Evolutionary conservation across 805 yeast species (phyloP).

Genomic region (Ogataea parapolymorpha): DNA sequence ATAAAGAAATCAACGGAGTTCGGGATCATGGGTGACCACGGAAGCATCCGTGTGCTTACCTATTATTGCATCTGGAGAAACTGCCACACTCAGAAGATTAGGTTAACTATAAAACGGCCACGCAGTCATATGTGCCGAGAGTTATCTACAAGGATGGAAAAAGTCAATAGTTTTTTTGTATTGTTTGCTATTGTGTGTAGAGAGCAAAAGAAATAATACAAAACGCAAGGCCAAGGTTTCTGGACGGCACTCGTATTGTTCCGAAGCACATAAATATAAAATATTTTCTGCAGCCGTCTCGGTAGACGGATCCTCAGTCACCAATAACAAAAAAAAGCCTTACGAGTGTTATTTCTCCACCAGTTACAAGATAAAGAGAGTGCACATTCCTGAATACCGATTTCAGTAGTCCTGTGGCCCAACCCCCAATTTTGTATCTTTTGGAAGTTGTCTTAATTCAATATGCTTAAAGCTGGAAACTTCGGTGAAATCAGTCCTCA

Average conservation of each 20-base stretch:
- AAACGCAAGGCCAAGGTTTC: not conserved
- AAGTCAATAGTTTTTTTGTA: not conserved
- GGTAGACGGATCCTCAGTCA: not conserved
- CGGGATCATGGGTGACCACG: not conserved
- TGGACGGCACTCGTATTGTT: not conserved
- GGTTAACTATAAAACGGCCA: not conserved
- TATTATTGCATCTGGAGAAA: not conserved
- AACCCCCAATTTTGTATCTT: not conserved
- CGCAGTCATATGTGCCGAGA: not conserved
- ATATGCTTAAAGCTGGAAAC: conserved; percentile 11
- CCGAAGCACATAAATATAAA: not conserved
- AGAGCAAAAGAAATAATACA: not conserved
- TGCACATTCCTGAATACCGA: not conserved
- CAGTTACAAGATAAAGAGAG: not conserved
- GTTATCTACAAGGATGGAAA: not conserved
- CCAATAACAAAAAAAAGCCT: not conserved
- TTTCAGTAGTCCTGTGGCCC: not conserved
- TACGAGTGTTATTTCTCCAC: not conserved
- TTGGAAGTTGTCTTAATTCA: not conserved
- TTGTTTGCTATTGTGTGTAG: not conserved
- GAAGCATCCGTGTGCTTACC: not conserved
- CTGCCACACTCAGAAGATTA: not conserved
- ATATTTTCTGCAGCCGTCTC: conserved; percentile 1
- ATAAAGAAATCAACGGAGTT: not conserved
- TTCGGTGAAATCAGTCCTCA: conserved; percentile 14